These are phyloP conservation scores for Agaricales sp. DNA, from an alignment of 1,284 basidiomycete species.

Conservation along the genomic window DNA sequence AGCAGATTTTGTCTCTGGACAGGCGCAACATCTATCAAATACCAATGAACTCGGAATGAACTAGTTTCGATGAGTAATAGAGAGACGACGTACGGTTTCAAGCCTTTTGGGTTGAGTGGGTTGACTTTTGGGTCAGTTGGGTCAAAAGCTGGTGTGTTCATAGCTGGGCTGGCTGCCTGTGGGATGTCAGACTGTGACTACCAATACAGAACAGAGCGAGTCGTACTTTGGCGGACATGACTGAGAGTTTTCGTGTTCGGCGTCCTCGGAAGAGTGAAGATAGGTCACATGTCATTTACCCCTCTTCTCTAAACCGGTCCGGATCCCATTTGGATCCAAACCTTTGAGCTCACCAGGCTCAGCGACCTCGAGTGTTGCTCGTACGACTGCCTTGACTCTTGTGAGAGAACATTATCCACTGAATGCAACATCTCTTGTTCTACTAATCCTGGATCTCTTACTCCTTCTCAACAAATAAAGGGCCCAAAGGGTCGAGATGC, in stretches of 20 bases:
- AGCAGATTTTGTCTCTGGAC: constrained; percentile 84
- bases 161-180: constrained; percentile 8
- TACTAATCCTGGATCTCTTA: too few relatives aligned
- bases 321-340: too few relatives aligned
- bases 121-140: constrained; percentile 12
- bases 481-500: not conserved
- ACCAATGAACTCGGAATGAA: constrained; percentile 1
- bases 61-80: too few relatives aligned
- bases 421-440: too few relatives aligned
- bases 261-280: too few relatives aligned
- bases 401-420: too few relatives aligned
- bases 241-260: not conserved
- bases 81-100: constrained; percentile 15
- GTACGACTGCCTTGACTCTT: not conserved
- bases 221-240: not conserved
- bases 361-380: not conserved
- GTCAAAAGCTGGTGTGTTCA: constrained; percentile 11
- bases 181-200: too few relatives aligned
- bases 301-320: too few relatives aligned
- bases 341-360: too few relatives aligned
- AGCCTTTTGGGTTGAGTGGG: constrained; percentile 20
- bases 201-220: not conserved
- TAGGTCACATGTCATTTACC: not conserved
- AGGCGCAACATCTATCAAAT: constrained; percentile 77
- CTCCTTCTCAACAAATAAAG: not conserved